Evolutionary conservation across 225 moss, liverwort and hornwort species (phyloP), one percentile per base, ranked within the genome.

Genomic region (Ulota crispa): DNA sequence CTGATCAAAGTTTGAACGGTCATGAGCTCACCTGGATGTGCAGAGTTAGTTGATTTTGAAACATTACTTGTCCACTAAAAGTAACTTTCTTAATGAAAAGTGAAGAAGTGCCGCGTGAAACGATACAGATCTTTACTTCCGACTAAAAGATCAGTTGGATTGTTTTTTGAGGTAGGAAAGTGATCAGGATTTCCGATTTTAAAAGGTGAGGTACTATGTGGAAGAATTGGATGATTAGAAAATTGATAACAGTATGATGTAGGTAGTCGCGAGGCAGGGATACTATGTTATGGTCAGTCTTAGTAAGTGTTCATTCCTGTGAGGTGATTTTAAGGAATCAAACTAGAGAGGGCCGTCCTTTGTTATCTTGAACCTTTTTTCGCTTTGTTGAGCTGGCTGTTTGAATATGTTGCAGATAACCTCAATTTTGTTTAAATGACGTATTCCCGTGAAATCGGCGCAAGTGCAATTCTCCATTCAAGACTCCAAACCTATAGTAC

Each of bases 51-150:
- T 36, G 26, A 71, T 13, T 16, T 53, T 34, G 32, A 63, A 65
- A 55, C 65, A 36, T 70, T 30, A 39, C 37, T 30, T n/a, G 24
- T 57, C 9, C 24, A 75, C 47, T 47, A 41, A 28, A 24, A 69
- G 63, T 53, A 42, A 30, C 14, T 28, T 43, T 75, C 14, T 31
- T 39, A 39, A 26, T 72, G 72, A 60, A 39, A 71, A 71, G 57
- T 59, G 24, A 42, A 27, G 28, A 55, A 43, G 36, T 65, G 57
- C 66, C 72, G 28, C 77, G 19, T 62, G 76, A 72, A 74, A 26
- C n/a, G 78, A 82, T 78, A 55, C 78, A 16, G 28, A 64, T 47
- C 70, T 76, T 43, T 27, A 19, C 1, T 75, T 62, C 47, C 7
- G 67, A 67, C 41, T 50, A 74, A 2, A 61, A 30, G 73, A 57